Conservation (phyloP, 208 protist species). For the Trypanosoma cruzi region DNA sequence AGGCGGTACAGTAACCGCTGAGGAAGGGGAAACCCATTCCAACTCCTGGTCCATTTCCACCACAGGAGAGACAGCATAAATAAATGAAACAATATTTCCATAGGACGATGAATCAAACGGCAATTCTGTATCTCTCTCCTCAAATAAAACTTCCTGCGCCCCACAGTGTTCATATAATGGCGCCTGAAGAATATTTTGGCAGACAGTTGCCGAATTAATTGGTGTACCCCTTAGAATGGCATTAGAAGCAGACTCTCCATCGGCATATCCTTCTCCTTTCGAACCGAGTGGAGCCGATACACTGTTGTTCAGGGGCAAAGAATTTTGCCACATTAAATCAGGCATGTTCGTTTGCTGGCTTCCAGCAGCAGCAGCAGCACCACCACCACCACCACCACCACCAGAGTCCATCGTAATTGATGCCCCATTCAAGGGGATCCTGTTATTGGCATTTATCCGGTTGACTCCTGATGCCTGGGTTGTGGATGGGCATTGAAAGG, state of each 20-base stretch:
- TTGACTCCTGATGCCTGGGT: background rate
- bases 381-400: no score
- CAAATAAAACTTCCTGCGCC: conserved; percentile 60
- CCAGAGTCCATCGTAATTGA: background rate
- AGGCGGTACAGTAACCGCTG: conserved; percentile 20
- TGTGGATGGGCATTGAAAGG: background rate
- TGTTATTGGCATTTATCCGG: background rate
- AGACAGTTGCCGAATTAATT: background rate
- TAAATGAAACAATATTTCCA: conserved; percentile 78
- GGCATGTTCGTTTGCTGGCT: background rate
- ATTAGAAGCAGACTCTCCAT: background rate
- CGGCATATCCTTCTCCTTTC: background rate
- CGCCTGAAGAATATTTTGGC: background rate
- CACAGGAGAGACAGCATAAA: conserved; percentile 64
- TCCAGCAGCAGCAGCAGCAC: background rate
- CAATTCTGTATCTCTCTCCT: conserved; percentile 57
- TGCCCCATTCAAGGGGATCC: background rate
- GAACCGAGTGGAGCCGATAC: background rate
- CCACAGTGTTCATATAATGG: conserved; percentile 71
- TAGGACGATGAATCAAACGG: conserved; percentile 48
- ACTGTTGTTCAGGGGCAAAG: background rate
- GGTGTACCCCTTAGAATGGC: background rate
- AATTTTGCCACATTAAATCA: conserved; percentile 4
- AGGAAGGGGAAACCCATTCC: conserved; percentile 32
- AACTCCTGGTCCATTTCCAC: conserved; percentile 50